phyloP scores from a whole-genome alignment of 495 filamentous ascomycete species.

The Penicillium goetzii region DNA sequence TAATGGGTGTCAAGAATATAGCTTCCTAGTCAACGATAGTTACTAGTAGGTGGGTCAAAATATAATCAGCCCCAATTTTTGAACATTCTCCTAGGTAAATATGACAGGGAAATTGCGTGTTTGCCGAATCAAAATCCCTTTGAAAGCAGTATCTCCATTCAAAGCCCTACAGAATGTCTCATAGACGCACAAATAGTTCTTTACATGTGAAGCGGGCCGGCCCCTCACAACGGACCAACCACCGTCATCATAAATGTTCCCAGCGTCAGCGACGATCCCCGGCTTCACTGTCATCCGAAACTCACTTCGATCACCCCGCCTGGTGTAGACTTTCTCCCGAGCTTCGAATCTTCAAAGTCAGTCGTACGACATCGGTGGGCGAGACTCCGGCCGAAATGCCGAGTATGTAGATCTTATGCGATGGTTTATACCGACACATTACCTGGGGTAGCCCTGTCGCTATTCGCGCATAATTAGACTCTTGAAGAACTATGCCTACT shows the following conservation, averaged over 20 bases:
- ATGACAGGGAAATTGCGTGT: too few relatives aligned
- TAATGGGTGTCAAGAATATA: too few relatives aligned
- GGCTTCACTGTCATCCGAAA: conserved; percentile 3
- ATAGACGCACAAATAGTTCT: neutral
- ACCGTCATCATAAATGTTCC: conserved; percentile 9
- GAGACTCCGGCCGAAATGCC: conserved; percentile 20
- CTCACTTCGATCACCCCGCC: conserved; percentile 11
- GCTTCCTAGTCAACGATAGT: too few relatives aligned
- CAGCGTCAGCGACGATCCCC: conserved; percentile 14
- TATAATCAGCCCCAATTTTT: too few relatives aligned
- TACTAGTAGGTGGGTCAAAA: too few relatives aligned
- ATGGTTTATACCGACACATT: neutral
- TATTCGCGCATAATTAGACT: conserved; percentile 1
- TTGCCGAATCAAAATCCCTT: too few relatives aligned
- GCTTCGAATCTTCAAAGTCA: conserved; percentile 3
- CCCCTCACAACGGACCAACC: conserved; percentile 10
- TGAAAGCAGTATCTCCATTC: too few relatives aligned
- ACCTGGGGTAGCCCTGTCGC: neutral
- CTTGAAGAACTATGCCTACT: neutral
- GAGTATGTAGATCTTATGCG: conserved; percentile 18
- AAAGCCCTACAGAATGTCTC: neutral
- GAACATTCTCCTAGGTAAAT: too few relatives aligned
- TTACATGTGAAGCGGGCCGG: conserved; percentile 22
- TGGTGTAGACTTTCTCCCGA: conserved; percentile 4
- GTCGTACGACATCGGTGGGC: conserved; percentile 28